Evolutionary conservation across 371 early-diverging fungal genomes (phyloP).

Genomic region (Thermomucor indicae-seudaticae): DNA sequence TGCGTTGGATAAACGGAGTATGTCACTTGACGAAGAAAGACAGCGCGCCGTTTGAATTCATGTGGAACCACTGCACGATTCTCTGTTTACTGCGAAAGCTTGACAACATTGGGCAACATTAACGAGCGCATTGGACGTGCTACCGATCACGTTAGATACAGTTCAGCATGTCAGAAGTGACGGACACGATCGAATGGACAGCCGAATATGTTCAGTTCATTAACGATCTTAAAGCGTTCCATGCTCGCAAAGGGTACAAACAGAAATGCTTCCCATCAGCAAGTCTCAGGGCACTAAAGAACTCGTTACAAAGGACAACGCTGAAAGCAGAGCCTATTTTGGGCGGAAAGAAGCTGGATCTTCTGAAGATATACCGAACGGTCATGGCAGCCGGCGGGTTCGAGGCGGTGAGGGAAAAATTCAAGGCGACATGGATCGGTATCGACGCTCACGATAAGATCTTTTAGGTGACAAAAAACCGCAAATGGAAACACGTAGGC

Average conservation of each 20-base stretch:
- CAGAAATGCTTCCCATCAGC: background rate
- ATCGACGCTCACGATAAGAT: background rate
- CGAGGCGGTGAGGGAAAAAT: slow-evolving; percentile 44
- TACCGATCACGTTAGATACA: no score
- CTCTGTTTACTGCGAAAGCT: no score
- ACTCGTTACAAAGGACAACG: slow-evolving; percentile 34
- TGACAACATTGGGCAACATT: no score
- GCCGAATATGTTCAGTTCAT: slow-evolving; percentile 63
- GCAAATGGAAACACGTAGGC: slow-evolving; percentile 79
- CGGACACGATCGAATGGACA: slow-evolving; percentile 60
- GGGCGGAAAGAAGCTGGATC: slow-evolving; percentile 68
- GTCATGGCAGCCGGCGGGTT: slow-evolving; percentile 66
- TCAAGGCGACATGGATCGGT: background rate
- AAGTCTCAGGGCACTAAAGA: background rate
- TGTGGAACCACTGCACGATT: no score
- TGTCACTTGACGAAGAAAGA: no score
- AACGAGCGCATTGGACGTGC: no score
- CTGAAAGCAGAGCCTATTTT: slow-evolving; percentile 69
- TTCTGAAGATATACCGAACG: slow-evolving; percentile 57
- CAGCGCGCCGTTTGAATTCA: no score
- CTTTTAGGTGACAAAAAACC: slow-evolving; percentile 63
- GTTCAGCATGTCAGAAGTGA: slow-evolving; percentile 27
- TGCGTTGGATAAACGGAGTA: no score
- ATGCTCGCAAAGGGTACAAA: slow-evolving; percentile 51
- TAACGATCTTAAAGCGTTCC: slow-evolving; percentile 57